Conservation (phyloP, 2,329 filamentous ascomycete species). For the Rutstroemia sp. region DNA sequence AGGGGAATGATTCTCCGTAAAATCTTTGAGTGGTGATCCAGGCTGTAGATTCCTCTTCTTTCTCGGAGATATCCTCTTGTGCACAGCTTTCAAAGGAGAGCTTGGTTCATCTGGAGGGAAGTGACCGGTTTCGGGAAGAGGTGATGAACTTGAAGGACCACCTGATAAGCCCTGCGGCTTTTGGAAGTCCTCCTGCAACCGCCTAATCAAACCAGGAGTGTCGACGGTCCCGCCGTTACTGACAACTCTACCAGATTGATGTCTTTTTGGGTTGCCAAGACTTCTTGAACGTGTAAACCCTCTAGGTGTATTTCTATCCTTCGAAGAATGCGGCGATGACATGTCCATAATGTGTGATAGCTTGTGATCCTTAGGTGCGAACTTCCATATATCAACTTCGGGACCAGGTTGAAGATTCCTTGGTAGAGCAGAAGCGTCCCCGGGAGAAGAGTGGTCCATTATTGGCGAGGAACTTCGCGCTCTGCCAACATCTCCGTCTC, state of each 20-base stretch:
- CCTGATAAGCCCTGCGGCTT: slow-evolving; percentile 23
- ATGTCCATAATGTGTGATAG: slow-evolving; percentile 62
- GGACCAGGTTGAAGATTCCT: slow-evolving; percentile 65
- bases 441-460: slow-evolving; percentile 32
- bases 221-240: slow-evolving; percentile 25
- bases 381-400: slow-evolving; percentile 71
- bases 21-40: background rate
- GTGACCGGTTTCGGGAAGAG: background rate
- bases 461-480: slow-evolving; percentile 63
- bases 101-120: background rate
- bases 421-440: slow-evolving; percentile 24
- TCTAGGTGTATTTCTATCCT: slow-evolving; percentile 27
- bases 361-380: slow-evolving; percentile 43
- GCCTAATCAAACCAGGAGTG: slow-evolving; percentile 53
- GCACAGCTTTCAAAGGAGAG: background rate
- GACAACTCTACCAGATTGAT: slow-evolving; percentile 55
- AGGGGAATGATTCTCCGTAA: background rate
- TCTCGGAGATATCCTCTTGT: background rate
- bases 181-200: slow-evolving; percentile 47
- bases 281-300: slow-evolving; percentile 3
- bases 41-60: background rate
- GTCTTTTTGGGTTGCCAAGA: slow-evolving; percentile 43
- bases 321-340: slow-evolving; percentile 58
- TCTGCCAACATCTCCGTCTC: slow-evolving; percentile 30
- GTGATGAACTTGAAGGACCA: slow-evolving; percentile 35